Evolutionary conservation across 2,329 filamentous ascomycete genomes (phyloP).

Genomic region (Orbilia oligospora): DNA sequence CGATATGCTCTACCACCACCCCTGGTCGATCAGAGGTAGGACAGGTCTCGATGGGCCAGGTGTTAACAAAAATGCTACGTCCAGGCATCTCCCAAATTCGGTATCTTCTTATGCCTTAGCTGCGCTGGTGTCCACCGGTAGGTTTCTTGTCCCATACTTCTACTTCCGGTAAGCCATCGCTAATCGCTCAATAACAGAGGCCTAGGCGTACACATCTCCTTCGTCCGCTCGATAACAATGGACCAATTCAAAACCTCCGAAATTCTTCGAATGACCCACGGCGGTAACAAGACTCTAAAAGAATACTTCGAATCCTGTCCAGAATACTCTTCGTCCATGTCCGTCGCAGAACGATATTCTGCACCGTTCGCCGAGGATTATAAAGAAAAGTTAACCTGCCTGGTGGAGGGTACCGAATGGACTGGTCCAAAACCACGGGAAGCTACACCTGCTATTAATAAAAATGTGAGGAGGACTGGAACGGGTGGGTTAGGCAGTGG

Average conservation of each 20-base stretch:
- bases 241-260: slow-evolving; percentile 96
- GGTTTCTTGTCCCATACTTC: background rate
- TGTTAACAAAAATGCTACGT: slow-evolving; percentile 10
- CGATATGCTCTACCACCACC: slow-evolving; percentile 19
- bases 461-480: slow-evolving; percentile 65
- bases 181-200: slow-evolving; percentile 70
- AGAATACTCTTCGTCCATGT: slow-evolving; percentile 62
- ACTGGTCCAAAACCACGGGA: slow-evolving; percentile 70
- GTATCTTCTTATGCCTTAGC: slow-evolving; percentile 97
- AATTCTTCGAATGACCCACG: slow-evolving; percentile 92
- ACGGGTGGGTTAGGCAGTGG: slow-evolving; percentile 63
- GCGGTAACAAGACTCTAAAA: slow-evolving; percentile 90
- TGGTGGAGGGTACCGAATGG: slow-evolving; percentile 87
- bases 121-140: slow-evolving; percentile 89
- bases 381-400: slow-evolving; percentile 62
- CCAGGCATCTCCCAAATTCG: slow-evolving; percentile 89
- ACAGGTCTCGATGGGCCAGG: background rate
- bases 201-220: slow-evolving; percentile 97
- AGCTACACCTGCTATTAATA: slow-evolving; percentile 62
- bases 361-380: slow-evolving; percentile 64
- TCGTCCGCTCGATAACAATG: slow-evolving; percentile 98
- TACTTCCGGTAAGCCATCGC: background rate
- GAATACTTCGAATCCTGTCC: slow-evolving; percentile 80
- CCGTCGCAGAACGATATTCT: slow-evolving; percentile 62
- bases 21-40: background rate